Conservation (phyloP, 1,284 basidiomycete species). For the Anthracocystis panici-leucophaei region DNA sequence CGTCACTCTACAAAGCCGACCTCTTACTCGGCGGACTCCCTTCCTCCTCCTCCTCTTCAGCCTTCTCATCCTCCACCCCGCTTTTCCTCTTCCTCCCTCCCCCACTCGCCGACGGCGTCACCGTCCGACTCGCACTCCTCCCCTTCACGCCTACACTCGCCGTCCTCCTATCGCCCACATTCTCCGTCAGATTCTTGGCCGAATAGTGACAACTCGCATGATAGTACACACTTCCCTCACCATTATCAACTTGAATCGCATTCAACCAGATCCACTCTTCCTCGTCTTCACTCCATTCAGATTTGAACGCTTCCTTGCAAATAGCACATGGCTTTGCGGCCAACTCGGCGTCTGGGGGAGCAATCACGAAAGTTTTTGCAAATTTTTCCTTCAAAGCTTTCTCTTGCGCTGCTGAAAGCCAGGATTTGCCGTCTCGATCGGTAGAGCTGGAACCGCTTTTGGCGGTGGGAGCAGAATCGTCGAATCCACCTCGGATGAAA, state of each 20-base stretch:
- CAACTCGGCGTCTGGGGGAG: conserved; percentile 80
- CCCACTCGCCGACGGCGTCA: conserved; percentile 10
- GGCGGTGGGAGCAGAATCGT: conserved; percentile 48
- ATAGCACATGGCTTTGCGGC: conserved; percentile 91
- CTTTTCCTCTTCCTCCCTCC: conserved; percentile 26
- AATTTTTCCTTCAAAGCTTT: conserved; percentile 75
- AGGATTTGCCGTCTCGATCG: conserved; percentile 63
- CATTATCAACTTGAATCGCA: conserved; percentile 79
- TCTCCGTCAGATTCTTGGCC: conserved; percentile 63
- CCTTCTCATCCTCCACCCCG: conserved; percentile 11
- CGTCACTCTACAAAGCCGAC: conserved; percentile 7
- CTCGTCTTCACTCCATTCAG: conserved; percentile 93
- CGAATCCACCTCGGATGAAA: conserved; percentile 69
- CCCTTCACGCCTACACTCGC: conserved; percentile 37
- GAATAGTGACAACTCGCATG: conserved; percentile 68
- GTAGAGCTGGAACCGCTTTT: conserved; percentile 46
- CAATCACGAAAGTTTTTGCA: conserved; percentile 76
- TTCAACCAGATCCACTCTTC: conserved; percentile 99
- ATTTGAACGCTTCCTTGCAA: conserved; percentile 93
- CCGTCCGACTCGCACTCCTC: conserved; percentile 33
- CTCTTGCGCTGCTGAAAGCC: conserved; percentile 75
- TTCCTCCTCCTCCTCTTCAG: background rate
- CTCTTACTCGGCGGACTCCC: conserved; percentile 20
- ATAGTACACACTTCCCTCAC: conserved; percentile 42
- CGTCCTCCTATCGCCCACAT: conserved; percentile 34